phyloP scores from a whole-genome alignment of 1,284 basidiomycete genomes.

The Salmacisia buchloeana region DNA sequence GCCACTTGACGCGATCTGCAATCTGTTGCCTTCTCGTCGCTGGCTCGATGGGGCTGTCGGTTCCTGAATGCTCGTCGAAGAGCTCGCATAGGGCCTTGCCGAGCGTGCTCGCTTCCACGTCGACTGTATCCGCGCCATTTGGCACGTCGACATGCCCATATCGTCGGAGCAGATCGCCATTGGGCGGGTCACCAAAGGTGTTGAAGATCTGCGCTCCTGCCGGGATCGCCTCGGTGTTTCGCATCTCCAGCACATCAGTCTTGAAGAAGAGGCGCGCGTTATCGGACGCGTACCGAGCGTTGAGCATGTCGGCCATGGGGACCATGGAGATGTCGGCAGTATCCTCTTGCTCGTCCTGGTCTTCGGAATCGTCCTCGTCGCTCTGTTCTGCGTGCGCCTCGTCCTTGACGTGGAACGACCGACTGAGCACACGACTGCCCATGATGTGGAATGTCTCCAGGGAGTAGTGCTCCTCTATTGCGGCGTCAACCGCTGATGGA shows the following conservation, averaged over 20 bases:
- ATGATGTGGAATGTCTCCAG: slow-evolving; percentile 77
- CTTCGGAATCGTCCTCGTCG: slow-evolving; percentile 31
- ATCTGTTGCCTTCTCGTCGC: not conserved
- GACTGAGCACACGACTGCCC: slow-evolving; percentile 86
- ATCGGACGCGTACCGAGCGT: slow-evolving; percentile 43
- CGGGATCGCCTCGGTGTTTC: slow-evolving; percentile 68
- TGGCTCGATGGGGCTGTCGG: not conserved
- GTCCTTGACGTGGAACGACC: slow-evolving; percentile 69
- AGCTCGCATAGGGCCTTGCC: slow-evolving; percentile 53
- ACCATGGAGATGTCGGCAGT: slow-evolving; percentile 81
- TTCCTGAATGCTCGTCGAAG: not conserved
- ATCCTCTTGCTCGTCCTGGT: slow-evolving; percentile 27
- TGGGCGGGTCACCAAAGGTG: slow-evolving; percentile 90
- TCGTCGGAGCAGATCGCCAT: slow-evolving; percentile 84
- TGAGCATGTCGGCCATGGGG: slow-evolving; percentile 83
- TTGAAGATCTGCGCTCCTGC: slow-evolving; percentile 84
- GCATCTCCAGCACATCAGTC: slow-evolving; percentile 68
- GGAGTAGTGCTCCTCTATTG: slow-evolving; percentile 60
- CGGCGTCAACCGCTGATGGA: slow-evolving; percentile 27
- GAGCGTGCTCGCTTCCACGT: slow-evolving; percentile 73
- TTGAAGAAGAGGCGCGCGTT: slow-evolving; percentile 72
- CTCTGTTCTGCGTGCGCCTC: slow-evolving; percentile 40
- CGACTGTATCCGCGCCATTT: slow-evolving; percentile 81
- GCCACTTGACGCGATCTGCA: slow-evolving; percentile 13
- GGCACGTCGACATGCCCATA: slow-evolving; percentile 90